Base-by-base conservation (phyloP, 2,329 filamentous ascomycete genomes). In the Ophiostoma tasmaniense region DNA sequence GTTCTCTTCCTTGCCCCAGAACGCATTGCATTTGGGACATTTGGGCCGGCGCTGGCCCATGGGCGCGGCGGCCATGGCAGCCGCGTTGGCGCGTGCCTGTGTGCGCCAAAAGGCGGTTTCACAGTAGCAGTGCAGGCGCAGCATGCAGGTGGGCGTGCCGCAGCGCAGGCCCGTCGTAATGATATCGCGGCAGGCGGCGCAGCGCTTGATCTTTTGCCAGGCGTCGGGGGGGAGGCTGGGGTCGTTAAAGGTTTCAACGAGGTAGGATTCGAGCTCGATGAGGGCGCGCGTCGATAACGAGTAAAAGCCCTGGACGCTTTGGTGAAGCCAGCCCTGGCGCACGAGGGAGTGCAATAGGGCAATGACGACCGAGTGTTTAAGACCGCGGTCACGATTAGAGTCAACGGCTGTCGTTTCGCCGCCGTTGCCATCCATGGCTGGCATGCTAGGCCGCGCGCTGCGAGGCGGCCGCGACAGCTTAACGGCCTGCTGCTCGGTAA, bases 241-340 rank as follows among this genome's bases (percentile, higher is more conserved):
- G 84, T 96, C 91, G 76, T 99, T 98, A 78, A 97, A 99, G 35
- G 90, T 92, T 67, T 91, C 90, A n/a, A 92, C 80, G 66, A 99
- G 83, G 89, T 93, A 98, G 1, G 85, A 83, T 70, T 90, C 84
- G 69, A 99, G 80, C 81, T 99, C 95, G 82, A 98, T 87, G 73
- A 99, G 80, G 1, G 88, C 90, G 10, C 94, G 85, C 2, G 92
- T 86, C 67, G 88, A 89, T 22, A 97, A 82, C 22, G 85, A 87
- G 77, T 92, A 97, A 78, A 89, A 96, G 0, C 88, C 88, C 13
- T 84, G 83, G 20, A 77, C 75, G 70, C 90, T 95, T 76, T 87
- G 87, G 77, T 94, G 89, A 69, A 99, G 84, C 92, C 95, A 99
- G 2, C 90, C 90, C 74, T 95, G 90, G 2, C 87, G 84, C 0